Evolutionary conservation across 495 filamentous ascomycete species (phyloP).

Genomic region (Penicillium paxilli): DNA sequence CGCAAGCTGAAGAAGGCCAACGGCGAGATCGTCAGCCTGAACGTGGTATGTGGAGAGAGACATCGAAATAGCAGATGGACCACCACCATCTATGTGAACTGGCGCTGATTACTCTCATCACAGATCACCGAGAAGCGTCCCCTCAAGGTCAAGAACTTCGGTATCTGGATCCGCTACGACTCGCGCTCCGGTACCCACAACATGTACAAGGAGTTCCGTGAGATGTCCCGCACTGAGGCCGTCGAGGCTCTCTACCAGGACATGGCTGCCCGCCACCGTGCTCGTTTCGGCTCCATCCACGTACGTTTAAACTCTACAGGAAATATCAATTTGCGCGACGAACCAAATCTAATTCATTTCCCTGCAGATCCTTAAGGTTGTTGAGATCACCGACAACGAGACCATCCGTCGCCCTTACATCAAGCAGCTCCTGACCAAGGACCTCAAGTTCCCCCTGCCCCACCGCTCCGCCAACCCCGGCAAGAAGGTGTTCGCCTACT

Average conservation of each 20-base stretch:
- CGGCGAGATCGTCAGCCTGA: constrained; percentile 96
- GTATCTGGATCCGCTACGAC: constrained; percentile 99
- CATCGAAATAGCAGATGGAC: neutral
- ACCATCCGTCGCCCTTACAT: constrained; percentile 97
- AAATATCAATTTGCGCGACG: neutral
- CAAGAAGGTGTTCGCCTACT: constrained; percentile 88
- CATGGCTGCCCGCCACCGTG: constrained; percentile 97
- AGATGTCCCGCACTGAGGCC: constrained; percentile 91
- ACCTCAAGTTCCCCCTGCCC: constrained; percentile 97
- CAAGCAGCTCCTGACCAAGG: constrained; percentile 93
- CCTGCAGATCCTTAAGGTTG: constrained; percentile 90
- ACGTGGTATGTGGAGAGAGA: constrained; percentile 67
- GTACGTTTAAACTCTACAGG: constrained; percentile 65
- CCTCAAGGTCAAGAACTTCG: constrained; percentile 99
- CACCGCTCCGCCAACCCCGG: constrained; percentile 83
- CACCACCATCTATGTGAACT: neutral
- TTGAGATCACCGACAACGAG: constrained; percentile 89
- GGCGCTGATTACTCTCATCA: constrained; percentile 16
- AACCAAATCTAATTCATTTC: constrained; percentile 24
- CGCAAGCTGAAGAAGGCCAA: constrained; percentile 99
- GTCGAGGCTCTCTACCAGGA: constrained; percentile 98
- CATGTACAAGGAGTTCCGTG: constrained; percentile 99
- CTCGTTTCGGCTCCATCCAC: constrained; percentile 96
- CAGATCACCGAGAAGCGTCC: constrained; percentile 98
- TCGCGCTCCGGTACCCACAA: constrained; percentile 99